Evolutionary conservation across 768 basidiomycete species (phyloP), one percentile per base, ranked within the genome.

Genomic region (Panaeolus papilionaceus): DNA sequence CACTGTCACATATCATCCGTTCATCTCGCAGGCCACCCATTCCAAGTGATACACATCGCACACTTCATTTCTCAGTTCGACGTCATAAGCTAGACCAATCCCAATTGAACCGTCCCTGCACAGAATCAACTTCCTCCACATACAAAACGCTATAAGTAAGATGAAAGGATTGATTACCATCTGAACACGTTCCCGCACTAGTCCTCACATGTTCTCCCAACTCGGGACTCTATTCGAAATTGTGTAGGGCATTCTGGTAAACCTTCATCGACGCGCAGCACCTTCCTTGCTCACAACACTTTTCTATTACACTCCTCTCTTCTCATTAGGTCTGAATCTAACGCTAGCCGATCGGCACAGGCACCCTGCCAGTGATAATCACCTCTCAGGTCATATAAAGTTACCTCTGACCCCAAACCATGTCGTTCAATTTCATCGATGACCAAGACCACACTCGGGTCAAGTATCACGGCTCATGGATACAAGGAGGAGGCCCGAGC

Each of bases 381-480:
- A 7, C 45, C 45, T 47, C 7, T 16, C 45, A 7, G 20, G 11
- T 47, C 20, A 20, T 11, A 62, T 37, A 62, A 12, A n/a, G 33
- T 66, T 7, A 4, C 1, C 40, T 62, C n/a, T 38, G 61, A 14
- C 26, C 26, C 18, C 28, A 64, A 14, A 49, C 28, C 63, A 75
- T 75, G 74, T 66, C 70, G 14, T 45, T 68, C 28, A 75, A 68
- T 16, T 71, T 71, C 42, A 78, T 82, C 63, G 81, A 82, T 70
- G 80, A 82, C 71, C 75, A 70, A 61, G 79, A 80, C 62, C 61
- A 68, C 20, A 64, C 75, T n/a, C 73, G 70, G 26, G 77, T 82
- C 8, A 66, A 61, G 8, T 78, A 78, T 63, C 77, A 70, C 38
- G 81, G 81, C 2, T 73, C 64, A 8, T 82, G 81, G 81, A 44